These are phyloP conservation scores for Aspergillus transmontanensis DNA, from an alignment of 2,329 filamentous ascomycete species.

Conservation along the genomic window DNA sequence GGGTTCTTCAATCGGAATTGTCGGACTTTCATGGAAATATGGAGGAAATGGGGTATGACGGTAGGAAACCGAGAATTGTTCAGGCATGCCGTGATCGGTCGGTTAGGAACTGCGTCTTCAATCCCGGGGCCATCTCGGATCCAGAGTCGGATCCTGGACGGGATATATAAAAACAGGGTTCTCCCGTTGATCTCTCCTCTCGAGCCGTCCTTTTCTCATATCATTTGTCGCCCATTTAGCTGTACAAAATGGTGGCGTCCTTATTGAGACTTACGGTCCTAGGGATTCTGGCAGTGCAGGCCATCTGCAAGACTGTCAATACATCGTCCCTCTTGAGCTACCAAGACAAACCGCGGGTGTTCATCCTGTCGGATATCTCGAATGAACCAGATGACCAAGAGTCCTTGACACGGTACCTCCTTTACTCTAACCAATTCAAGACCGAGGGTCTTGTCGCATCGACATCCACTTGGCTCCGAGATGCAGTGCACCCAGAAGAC, in stretches of 20 bases:
- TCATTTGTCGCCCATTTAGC: neutral
- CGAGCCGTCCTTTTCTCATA: neutral
- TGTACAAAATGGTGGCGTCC: neutral
- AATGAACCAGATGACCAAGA: constrained; percentile 5
- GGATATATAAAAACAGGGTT: neutral
- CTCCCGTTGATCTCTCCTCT: too few species aligned
- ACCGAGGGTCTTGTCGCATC: constrained; percentile 49
- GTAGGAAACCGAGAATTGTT: neutral
- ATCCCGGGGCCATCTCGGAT: neutral
- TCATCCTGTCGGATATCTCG: constrained; percentile 5
- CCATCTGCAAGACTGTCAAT: neutral
- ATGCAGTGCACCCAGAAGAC: constrained; percentile 44
- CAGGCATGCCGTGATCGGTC: neutral
- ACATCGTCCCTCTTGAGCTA: neutral
- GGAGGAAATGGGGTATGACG: neutral
- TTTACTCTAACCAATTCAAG: constrained; percentile 52
- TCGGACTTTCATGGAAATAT: neutral
- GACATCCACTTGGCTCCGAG: constrained; percentile 51
- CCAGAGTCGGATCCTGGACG: neutral
- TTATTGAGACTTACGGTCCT: neutral
- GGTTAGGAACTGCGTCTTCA: neutral
- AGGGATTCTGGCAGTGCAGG: neutral
- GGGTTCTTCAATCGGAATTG: neutral
- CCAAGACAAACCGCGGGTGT: constrained; percentile 23
- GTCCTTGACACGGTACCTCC: constrained; percentile 46